Conservation (phyloP, 768 basidiomycete species). For the Phlebiopsis flavidoalba region DNA sequence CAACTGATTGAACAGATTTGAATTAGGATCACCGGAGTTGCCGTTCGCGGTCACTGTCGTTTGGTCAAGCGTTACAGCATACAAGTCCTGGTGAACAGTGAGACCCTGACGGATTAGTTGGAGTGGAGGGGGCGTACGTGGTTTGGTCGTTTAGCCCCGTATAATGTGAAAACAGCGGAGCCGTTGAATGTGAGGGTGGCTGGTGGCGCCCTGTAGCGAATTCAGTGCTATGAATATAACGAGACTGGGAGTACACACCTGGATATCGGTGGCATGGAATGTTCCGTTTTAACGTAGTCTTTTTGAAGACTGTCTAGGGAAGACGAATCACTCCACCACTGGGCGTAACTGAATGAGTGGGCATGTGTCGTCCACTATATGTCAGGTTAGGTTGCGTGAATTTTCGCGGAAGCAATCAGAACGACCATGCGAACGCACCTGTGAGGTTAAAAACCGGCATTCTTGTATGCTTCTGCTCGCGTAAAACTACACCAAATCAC, state of each 20-base stretch:
- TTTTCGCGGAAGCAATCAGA: background rate
- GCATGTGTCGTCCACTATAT: constrained; percentile 3
- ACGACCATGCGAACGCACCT: background rate
- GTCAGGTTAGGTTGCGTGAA: background rate
- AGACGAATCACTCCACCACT: constrained; percentile 2
- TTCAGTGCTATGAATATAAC: background rate
- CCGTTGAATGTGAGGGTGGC: constrained; percentile 1
- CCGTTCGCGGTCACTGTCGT: background rate
- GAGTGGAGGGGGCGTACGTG: background rate
- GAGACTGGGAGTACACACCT: background rate
- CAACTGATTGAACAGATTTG: background rate
- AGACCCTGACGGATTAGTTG: background rate
- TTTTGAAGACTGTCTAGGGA: background rate
- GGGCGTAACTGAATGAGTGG: constrained; percentile 1
- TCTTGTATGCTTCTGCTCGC: background rate
- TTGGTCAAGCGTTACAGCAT: background rate
- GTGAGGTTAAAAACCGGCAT: constrained; percentile 2
- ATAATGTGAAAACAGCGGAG: constrained; percentile 2
- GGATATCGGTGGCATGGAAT: constrained; percentile 2
- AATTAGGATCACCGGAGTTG: background rate
- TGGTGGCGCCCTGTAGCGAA: background rate
- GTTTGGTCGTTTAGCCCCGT: constrained; percentile 2
- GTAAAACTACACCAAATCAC: background rate
- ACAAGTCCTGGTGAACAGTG: background rate
- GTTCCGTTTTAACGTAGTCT: background rate